Percentiles rank a stretch among this genome's conserved stretches.
phyloP scores from a whole-genome alignment of 2,329 filamentous ascomycete genomes.

The Blumeria graminis region DNA sequence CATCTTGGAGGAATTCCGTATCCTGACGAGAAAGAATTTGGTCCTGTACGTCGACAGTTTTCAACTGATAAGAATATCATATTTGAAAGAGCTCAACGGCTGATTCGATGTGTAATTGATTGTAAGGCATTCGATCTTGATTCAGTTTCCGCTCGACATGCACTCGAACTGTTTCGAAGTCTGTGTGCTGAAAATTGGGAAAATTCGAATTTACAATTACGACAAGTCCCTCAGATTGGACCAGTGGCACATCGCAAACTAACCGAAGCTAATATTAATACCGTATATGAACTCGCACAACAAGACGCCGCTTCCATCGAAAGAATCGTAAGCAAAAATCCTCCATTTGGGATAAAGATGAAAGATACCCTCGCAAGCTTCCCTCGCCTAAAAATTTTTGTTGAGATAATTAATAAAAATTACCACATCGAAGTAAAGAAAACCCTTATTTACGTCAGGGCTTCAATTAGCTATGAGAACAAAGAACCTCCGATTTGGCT shows the following conservation, averaged over 20 bases:
- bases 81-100: conserved; percentile 42
- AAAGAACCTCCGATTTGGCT: conserved; percentile 37
- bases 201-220: conserved; percentile 52
- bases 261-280: conserved; percentile 42
- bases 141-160: conserved; percentile 38
- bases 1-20: conserved; percentile 43
- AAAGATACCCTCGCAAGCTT: conserved; percentile 42
- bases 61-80: conserved; percentile 35
- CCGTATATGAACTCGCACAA: conserved; percentile 42
- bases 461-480: conserved; percentile 49
- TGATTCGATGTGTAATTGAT: conserved; percentile 54
- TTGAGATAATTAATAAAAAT: conserved; percentile 15
- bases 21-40: conserved; percentile 30
- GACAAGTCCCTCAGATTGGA: conserved; percentile 62
- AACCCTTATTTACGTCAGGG: conserved; percentile 36
- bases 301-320: conserved; percentile 54
- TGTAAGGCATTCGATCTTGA: conserved; percentile 38
- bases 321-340: conserved; percentile 49
- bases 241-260: conserved; percentile 52
- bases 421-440: conserved; percentile 16
- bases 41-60: conserved; percentile 29
- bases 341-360: conserved; percentile 55
- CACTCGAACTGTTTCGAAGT: conserved; percentile 55
- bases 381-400: conserved; percentile 27
- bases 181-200: conserved; percentile 56